Base-by-base conservation (phyloP, 345 rosid species). In the Bruguiera parviflora region DNA sequence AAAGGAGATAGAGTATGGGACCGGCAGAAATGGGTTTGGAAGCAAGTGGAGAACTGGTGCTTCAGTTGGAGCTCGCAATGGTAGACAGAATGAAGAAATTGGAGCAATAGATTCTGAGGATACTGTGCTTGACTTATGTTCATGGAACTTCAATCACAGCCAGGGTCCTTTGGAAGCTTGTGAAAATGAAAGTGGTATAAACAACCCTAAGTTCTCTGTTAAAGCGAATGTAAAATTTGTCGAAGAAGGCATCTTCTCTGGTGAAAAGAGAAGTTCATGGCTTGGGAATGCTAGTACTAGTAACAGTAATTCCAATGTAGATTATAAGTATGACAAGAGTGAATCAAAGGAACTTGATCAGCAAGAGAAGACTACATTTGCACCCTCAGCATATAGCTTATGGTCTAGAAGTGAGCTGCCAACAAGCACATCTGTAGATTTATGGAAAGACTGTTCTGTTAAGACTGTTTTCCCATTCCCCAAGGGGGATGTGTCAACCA, bases 1-100 rank as follows among this genome's bases (percentile, higher is more conserved):
- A 63, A 94, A 89, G 76, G 98, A 94, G 77, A 83, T 94, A 65
- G 92, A 88, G 68, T 91, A 84, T 63, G 91, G 96, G 63, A 81
- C 87, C 52, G 83, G 77, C 51, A 81, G 83, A 59, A 88, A 85
- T 68, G 92, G 88, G 8, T 78, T 85, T 71, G 94, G 86, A 35
- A 77, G 73, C 84, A 85, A 81, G 76, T 85, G 87, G 85, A 82
- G 76, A 75, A 81, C 76, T 60, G 71, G 81, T 74, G 78, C 73
- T 70, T 76, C 85, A 52, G 64, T 64, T 52, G 85, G 79, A 70
- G 91, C 86, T 37, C 73, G 70, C 29, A 76, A 64, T 64, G 39
- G 39, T 53, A 87, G 83, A 65, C 75, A 71, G 18, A 81, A 77
- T 67, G 93, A 87, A 63, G 62, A 75, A 13, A 22, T 19, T 68